These are phyloP conservation scores for Pseudocercospora eumusae DNA, from an alignment of 2,329 filamentous ascomycete genomes.

Conservation along the genomic window DNA sequence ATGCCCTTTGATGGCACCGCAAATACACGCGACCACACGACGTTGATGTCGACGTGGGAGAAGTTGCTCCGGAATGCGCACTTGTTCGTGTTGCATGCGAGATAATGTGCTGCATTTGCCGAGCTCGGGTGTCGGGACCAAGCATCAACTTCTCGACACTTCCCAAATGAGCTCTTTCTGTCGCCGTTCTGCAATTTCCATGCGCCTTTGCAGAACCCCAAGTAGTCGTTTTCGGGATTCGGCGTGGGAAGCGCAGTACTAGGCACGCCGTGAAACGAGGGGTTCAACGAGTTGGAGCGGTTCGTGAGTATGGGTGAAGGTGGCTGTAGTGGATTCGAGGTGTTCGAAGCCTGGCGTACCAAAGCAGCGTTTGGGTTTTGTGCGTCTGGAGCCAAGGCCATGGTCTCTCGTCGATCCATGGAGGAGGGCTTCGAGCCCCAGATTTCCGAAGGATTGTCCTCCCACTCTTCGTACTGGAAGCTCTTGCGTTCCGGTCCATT, in stretches of 20 bases:
- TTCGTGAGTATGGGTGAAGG: constrained; percentile 25
- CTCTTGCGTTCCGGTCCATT: constrained; percentile 11
- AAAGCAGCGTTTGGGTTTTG: constrained; percentile 9
- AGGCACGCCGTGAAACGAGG: constrained; percentile 13
- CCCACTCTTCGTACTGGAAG: constrained; percentile 33
- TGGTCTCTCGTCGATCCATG: constrained; percentile 27
- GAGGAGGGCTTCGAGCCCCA: constrained; percentile 28
- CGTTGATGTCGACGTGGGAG: constrained; percentile 36
- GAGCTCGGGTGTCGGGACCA: constrained; percentile 32
- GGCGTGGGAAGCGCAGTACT: constrained; percentile 33
- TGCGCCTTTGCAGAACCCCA: constrained; percentile 51
- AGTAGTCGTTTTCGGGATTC: constrained; percentile 38
- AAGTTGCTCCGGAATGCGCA: constrained; percentile 49
- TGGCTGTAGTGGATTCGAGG: constrained; percentile 17
- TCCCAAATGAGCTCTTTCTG: constrained; percentile 37
- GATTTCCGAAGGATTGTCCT: constrained; percentile 35
- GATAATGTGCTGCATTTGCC: constrained; percentile 33
- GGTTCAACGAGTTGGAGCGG: constrained; percentile 23
- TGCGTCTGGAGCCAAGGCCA: constrained; percentile 23
- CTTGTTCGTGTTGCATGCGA: constrained; percentile 45
- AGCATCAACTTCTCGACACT: constrained; percentile 30
- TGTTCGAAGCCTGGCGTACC: background rate
- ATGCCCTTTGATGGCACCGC: constrained; percentile 39
- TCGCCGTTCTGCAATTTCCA: constrained; percentile 45
- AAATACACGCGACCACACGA: constrained; percentile 35